A percentile compares a stretch with the other conserved stretches of the same genome.
Conservation (phyloP, 257 asterid species). For the Solanum phureja region DNA sequence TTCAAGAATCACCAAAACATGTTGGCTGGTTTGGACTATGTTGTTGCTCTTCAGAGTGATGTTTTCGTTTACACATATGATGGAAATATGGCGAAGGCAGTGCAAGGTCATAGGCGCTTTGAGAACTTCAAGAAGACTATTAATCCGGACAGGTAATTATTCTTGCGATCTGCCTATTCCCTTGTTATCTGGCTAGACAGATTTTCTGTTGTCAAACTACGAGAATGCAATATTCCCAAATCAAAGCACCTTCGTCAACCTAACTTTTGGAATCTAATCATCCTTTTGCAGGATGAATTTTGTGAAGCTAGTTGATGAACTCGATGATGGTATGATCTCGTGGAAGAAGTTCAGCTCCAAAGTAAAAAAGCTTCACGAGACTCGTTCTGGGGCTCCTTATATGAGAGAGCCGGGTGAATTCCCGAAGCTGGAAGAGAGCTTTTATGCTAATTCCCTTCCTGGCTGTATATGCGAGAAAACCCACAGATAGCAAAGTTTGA, state of each 20-base stretch:
- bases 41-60: conserved; percentile 74
- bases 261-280: background rate
- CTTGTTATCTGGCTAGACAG: background rate
- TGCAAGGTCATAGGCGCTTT: conserved; percentile 86
- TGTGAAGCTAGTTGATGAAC: conserved; percentile 72
- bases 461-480: conserved; percentile 77
- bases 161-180: background rate
- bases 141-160: conserved; percentile 66
- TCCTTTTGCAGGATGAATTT: conserved; percentile 53
- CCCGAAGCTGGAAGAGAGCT: conserved; percentile 91
- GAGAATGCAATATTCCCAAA: background rate
- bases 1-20: conserved; percentile 81
- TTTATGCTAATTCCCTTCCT: conserved; percentile 85
- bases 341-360: conserved; percentile 81
- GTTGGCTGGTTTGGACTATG: conserved; percentile 95
- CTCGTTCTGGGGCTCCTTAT: conserved; percentile 76
- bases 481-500: conserved; percentile 14
- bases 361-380: conserved; percentile 63
- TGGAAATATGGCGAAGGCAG: conserved; percentile 99
- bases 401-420: conserved; percentile 73
- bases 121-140: conserved; percentile 87
- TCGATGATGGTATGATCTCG: conserved; percentile 56
- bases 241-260: background rate
- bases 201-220: background rate
- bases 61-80: conserved; percentile 86